A percentile compares a stretch with the other conserved stretches of the same genome.
Evolutionary conservation across 306 rosid genomes (phyloP).

Genomic region (Lathyrus sativus): DNA sequence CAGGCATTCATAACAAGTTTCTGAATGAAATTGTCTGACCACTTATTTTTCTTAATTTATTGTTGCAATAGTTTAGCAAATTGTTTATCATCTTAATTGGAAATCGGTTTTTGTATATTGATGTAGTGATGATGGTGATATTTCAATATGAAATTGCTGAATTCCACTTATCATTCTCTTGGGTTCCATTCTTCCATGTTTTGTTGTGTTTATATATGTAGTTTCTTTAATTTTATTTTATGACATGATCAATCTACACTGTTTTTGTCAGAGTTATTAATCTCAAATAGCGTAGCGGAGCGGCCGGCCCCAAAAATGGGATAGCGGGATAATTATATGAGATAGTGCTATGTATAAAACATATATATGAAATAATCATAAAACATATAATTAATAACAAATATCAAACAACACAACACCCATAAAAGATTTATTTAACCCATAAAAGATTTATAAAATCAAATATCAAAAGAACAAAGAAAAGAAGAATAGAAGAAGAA

Average conservation of each 20-base stretch:
- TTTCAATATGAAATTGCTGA: conserved; percentile 16
- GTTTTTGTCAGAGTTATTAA: too few relatives aligned
- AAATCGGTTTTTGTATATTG: conserved; percentile 22
- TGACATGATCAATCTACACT: conserved; percentile 23
- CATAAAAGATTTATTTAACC: too few relatives aligned
- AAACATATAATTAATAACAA: too few relatives aligned
- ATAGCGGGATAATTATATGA: too few relatives aligned
- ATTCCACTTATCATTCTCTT: conserved; percentile 16
- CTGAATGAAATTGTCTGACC: conserved; percentile 10
- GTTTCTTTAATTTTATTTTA: conserved; percentile 33
- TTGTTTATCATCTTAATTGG: background rate
- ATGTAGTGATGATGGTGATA: conserved; percentile 28
- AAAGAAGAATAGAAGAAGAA: too few relatives aligned
- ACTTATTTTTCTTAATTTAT: conserved; percentile 34
- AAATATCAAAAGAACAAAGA: too few relatives aligned
- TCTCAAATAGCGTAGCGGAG: too few relatives aligned
- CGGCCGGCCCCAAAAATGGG: too few relatives aligned
- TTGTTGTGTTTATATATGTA: conserved; percentile 16
- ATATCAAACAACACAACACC: too few relatives aligned
- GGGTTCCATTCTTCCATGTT: background rate
- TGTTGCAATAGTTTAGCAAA: conserved; percentile 21
- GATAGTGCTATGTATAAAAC: too few relatives aligned
- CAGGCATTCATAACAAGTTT: conserved; percentile 3
- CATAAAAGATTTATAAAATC: too few relatives aligned
- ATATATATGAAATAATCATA: too few relatives aligned